Conservation (phyloP, 2,329 filamentous ascomycete species). For the Phoma sp. region DNA sequence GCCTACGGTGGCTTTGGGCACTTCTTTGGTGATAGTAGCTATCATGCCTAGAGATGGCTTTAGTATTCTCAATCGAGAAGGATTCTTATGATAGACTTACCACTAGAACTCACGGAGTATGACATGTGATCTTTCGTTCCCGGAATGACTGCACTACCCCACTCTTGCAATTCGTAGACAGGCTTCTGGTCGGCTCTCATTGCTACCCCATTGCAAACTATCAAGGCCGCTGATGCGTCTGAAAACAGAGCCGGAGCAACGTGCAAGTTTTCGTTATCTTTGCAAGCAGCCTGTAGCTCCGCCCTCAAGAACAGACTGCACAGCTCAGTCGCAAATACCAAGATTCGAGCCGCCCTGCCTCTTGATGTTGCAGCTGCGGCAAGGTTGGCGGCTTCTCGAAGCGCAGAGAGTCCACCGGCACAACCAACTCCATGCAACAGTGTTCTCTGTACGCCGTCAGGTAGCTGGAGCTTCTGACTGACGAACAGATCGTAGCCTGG, state of each 20-base stretch:
- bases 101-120: conserved; percentile 69
- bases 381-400: conserved; percentile 65
- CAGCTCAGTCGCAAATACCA: conserved; percentile 70
- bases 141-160: conserved; percentile 69
- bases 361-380: conserved; percentile 68
- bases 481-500: conserved; percentile 51
- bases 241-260: conserved; percentile 74
- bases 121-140: conserved; percentile 69
- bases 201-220: conserved; percentile 70
- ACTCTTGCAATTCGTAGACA: conserved; percentile 68
- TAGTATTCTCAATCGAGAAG: too few species aligned
- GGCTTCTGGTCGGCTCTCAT: conserved; percentile 41
- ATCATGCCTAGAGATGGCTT: too few species aligned
- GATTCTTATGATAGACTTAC: too few species aligned
- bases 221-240: conserved; percentile 71
- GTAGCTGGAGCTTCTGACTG: conserved; percentile 40
- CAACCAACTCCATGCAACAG: conserved; percentile 51
- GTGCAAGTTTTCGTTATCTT: conserved; percentile 59
- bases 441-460: conserved; percentile 39
- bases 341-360: conserved; percentile 66
- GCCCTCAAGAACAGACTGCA: conserved; percentile 64
- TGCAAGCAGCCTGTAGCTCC: conserved; percentile 68
- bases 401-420: conserved; percentile 47
- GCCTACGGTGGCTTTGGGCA: conserved; percentile 24
- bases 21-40: conserved; percentile 32